Base-by-base conservation (phyloP, 345 rosid species). In the Moringa oleifera region DNA sequence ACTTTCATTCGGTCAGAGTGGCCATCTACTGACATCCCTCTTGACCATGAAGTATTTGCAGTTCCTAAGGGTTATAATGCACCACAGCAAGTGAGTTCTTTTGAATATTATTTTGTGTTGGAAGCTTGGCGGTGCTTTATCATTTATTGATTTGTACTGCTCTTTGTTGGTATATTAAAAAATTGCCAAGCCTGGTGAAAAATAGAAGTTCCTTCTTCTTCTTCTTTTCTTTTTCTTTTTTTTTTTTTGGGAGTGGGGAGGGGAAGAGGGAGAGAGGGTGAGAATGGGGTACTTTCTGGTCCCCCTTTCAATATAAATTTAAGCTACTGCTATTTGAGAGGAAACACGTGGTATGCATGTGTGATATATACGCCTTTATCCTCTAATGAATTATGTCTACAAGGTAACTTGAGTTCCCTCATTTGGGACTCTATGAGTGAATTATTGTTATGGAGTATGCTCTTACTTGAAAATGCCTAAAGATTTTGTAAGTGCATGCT, bases 11-110 rank as follows among this genome's bases (percentile, higher is more conserved):
- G 97, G 54, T 79, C 85, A 0, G 91, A 85, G 79, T 94, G 89
- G 88, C 99, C 99, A 0, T 82, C 99, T 5, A 49, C 67, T 58
- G 99, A 94, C 66, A 86, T 94, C 45, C 96, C 96, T 64, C 80
- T 94, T 21, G 83, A 83, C 33, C 74, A 86, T 69, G 78, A 83
- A 65, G 95, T 63, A 9, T 94, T 88, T 64, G 82, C 76, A 8
- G 81, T 76, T 67, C 97, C 99, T 23, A 57, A 82, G 55, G 99
- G 99, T 1, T 68, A 81, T 63, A 94, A 90, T 74, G 83, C 97
- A 36, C 97, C 99, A 1, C 96, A 90, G 71, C 99, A 94, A 72
- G 99, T 79, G 55, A 73, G n/a, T 31, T 57, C 0, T 55, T 55
- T 11, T 55, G 22, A 16, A 20, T 5, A n/a, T 18, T 25, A 28